A percentile compares a stretch with the other conserved stretches of the same genome.
Evolutionary conservation across 148 eudicot species (phyloP).

Genomic region (Gaultheria prostrata): DNA sequence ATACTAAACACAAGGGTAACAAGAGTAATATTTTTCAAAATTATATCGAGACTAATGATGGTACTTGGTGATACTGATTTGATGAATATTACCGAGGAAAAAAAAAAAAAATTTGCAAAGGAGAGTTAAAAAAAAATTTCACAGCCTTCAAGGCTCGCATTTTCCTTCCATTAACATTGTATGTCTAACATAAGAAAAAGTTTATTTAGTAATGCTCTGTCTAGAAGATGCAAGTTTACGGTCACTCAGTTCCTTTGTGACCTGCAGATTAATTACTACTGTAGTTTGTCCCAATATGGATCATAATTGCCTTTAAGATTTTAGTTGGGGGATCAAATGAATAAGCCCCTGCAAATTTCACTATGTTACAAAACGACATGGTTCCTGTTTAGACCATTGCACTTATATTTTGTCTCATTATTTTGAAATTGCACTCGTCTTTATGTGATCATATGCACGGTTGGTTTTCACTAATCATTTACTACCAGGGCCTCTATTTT

Average conservation of each 20-base stretch:
- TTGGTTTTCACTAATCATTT: constrained; percentile 85
- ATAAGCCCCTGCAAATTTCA: background rate
- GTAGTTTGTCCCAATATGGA: background rate
- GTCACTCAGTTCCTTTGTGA: background rate
- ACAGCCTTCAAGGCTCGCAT: background rate
- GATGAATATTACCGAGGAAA: background rate
- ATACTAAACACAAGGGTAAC: background rate
- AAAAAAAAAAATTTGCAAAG: background rate
- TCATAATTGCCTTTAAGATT: constrained; percentile 1
- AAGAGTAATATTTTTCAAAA: background rate
- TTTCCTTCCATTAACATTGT: background rate
- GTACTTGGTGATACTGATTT: background rate
- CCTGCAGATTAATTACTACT: background rate
- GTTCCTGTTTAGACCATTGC: background rate
- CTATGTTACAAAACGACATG: background rate
- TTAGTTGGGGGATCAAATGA: background rate
- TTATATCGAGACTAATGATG: background rate
- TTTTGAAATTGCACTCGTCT: background rate
- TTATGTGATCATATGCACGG: constrained; percentile 31
- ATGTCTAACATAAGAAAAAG: background rate
- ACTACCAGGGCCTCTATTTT: constrained; percentile 80
- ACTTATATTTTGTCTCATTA: background rate
- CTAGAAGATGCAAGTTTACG: background rate
- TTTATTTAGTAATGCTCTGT: background rate
- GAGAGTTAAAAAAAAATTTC: background rate